Percentiles rank a stretch among this genome's conserved stretches.
Conservation (phyloP, 148 eudicot species). For the Vaccinium vitisidaea region DNA sequence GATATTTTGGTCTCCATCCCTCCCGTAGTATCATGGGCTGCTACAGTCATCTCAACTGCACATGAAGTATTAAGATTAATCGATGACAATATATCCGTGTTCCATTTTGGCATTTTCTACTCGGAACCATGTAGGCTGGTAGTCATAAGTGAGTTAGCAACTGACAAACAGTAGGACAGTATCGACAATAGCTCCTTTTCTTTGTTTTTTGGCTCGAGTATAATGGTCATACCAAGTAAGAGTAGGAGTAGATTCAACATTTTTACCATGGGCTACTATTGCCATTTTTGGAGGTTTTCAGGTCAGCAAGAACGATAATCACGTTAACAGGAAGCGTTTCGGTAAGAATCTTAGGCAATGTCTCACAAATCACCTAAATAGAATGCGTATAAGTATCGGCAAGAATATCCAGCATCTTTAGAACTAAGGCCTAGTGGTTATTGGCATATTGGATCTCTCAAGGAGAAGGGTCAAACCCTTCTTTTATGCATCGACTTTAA, state of each 20-base stretch:
- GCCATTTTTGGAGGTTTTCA: background rate
- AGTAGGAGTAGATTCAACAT: background rate
- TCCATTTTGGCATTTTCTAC: background rate
- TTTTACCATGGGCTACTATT: background rate
- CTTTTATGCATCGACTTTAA: background rate
- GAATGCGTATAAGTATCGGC: background rate
- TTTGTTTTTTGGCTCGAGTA: background rate
- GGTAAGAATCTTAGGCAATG: background rate
- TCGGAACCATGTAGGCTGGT: background rate
- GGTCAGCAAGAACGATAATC: background rate
- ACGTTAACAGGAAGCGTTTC: background rate
- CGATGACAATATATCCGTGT: background rate
- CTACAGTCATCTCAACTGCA: slow-evolving; percentile 82
- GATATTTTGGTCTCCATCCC: slow-evolving; percentile 91
- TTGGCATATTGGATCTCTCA: background rate
- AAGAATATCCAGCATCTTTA: background rate
- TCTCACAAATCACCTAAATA: background rate
- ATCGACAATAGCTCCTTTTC: background rate
- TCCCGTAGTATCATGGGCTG: slow-evolving; percentile 95
- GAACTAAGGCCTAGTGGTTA: background rate
- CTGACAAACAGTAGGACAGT: background rate
- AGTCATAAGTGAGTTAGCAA: background rate
- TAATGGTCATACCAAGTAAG: background rate
- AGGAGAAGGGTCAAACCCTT: background rate
- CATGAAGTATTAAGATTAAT: background rate